Conservation (phyloP, 768 basidiomycete genomes). For the Tephrocybe sp. region DNA sequence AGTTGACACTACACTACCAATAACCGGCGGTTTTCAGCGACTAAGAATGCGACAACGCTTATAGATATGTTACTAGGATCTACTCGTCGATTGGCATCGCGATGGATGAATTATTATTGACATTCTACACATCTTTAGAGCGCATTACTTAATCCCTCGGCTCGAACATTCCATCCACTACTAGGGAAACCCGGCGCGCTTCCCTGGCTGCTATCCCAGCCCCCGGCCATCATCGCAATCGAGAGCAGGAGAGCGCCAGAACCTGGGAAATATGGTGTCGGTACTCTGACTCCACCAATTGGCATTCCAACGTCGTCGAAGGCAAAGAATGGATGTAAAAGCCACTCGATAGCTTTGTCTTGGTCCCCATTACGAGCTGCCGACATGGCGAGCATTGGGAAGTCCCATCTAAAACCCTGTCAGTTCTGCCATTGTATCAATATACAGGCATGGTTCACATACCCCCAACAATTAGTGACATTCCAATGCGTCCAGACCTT, state of each 20-base stretch:
- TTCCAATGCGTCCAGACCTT: slow-evolving; percentile 59
- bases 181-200: slow-evolving; percentile 29
- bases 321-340: slow-evolving; percentile 51
- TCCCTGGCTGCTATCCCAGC: slow-evolving; percentile 46
- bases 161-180: slow-evolving; percentile 27
- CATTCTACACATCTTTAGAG: slow-evolving; percentile 8
- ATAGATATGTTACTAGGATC: too few relatives aligned
- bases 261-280: slow-evolving; percentile 62
- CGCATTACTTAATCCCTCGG: slow-evolving; percentile 20
- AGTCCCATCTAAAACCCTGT: slow-evolving; percentile 46
- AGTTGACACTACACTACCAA: neutral
- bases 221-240: slow-evolving; percentile 57
- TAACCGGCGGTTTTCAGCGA: slow-evolving; percentile 18
- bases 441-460: slow-evolving; percentile 15
- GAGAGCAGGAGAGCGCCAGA: slow-evolving; percentile 52
- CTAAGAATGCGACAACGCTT: too few relatives aligned
- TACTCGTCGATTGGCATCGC: too few relatives aligned
- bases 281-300: slow-evolving; percentile 50
- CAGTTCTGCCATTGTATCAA: neutral
- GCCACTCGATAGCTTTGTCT: slow-evolving; percentile 52
- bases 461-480: slow-evolving; percentile 54
- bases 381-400: slow-evolving; percentile 63
- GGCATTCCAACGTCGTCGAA: slow-evolving; percentile 68
- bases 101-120: too few relatives aligned
- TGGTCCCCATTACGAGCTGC: slow-evolving; percentile 53